Base-by-base conservation (phyloP, 495 filamentous ascomycete species). In the Chaetomium fimeti region DNA sequence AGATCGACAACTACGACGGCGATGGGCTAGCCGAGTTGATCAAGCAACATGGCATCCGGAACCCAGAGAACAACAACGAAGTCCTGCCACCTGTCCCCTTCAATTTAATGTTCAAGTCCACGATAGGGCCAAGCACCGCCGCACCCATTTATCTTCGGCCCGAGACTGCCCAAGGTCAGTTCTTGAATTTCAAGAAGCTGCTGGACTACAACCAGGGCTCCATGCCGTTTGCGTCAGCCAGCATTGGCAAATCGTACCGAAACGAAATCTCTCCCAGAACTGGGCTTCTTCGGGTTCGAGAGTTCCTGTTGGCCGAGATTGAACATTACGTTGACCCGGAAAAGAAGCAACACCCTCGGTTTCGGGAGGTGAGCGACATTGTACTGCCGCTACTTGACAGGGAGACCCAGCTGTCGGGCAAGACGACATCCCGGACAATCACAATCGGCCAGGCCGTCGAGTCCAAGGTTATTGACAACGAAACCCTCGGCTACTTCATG, bases 1-100 rank as follows among this genome's bases (percentile, higher is more conserved):
- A 77, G 76, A 87, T 89, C 22, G 88, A 89, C 72, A 89, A 89
- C 76, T 90, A 84, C 69, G 81, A 79, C 69, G 87, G 87, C 88
- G 47, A 76, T 76, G 55, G 12, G 8, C 55, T 57, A 1, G 55
- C 22, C 8, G 36, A 43, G 22, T 3, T 57, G 55, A 57, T 57
- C 38, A 42, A 43, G 12, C 55, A 43, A 1, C 36, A 57, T 9
- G 55, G 43, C 36, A 57, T 43, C 22, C n/a, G 38, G 9, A 57
- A 57, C 55, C 55, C 55, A 18, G 55, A 57, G 22, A 57, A 11
- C 22, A 43, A 43, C 36, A 57, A 57, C 36, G 36, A 57, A 27
- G 38, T 56, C 29, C 53, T 56, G 1, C 53, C 53, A 5, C 53
- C 53, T 5, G 13, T 56, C 8, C 53, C 53, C 5, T 56, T 56